Evolutionary conservation across 306 rosid genomes (phyloP).

Genomic region (Glycine latifolia): DNA sequence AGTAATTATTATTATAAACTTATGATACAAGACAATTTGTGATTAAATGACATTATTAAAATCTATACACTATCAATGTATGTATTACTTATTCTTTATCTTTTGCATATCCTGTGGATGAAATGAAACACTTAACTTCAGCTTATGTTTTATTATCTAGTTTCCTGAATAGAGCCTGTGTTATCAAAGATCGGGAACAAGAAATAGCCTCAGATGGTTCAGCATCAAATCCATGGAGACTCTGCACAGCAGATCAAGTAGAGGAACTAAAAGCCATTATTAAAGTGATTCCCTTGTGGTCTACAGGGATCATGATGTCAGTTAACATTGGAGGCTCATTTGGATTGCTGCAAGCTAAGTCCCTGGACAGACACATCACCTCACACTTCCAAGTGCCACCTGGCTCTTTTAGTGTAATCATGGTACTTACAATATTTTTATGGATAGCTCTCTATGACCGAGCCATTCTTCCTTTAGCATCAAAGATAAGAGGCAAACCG

Average conservation of each 20-base stretch:
- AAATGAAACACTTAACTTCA: background rate
- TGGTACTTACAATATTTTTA: constrained; percentile 44
- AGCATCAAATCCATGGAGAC: constrained; percentile 67
- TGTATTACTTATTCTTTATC: background rate
- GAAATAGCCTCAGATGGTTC: constrained; percentile 62
- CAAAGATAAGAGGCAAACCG: constrained; percentile 64
- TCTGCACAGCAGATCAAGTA: constrained; percentile 71
- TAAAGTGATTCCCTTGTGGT: constrained; percentile 75
- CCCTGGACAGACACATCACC: constrained; percentile 65
- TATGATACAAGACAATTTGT: background rate
- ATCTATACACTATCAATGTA: background rate
- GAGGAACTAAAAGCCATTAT: constrained; percentile 75
- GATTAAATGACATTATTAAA: background rate
- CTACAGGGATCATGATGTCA: constrained; percentile 68
- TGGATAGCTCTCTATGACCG: constrained; percentile 73
- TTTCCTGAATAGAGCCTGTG: constrained; percentile 72
- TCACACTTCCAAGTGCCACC: constrained; percentile 68
- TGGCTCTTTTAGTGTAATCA: constrained; percentile 58
- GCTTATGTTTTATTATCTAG: constrained; percentile 38
- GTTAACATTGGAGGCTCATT: constrained; percentile 61
- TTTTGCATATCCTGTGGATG: background rate
- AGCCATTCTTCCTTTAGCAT: constrained; percentile 62
- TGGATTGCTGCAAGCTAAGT: constrained; percentile 68
- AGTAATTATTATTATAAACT: background rate
- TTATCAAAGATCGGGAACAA: constrained; percentile 55